Conservation (phyloP, 129 eudicot species). For the Silybum marianum region DNA sequence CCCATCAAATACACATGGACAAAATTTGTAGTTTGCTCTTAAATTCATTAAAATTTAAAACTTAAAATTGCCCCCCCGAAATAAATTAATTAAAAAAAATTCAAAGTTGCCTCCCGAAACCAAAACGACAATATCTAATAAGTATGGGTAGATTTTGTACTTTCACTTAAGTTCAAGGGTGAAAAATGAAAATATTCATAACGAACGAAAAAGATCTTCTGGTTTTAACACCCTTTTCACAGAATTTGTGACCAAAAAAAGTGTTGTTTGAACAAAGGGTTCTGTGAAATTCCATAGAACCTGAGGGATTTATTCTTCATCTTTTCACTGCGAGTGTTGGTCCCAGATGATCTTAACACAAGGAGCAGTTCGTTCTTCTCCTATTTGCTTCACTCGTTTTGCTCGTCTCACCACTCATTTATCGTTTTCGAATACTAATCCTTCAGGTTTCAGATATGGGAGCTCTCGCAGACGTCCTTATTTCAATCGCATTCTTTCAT, state of each 20-base stretch:
- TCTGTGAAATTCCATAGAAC: slow-evolving; percentile 13
- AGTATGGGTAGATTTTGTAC: not conserved
- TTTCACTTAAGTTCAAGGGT: slow-evolving; percentile 16
- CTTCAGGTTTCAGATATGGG: slow-evolving; percentile 37
- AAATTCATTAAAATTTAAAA: too few species aligned
- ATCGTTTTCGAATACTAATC: slow-evolving; percentile 9
- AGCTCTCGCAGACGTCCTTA: slow-evolving; percentile 23
- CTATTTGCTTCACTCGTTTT: slow-evolving; percentile 34
- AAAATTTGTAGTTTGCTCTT: too few species aligned
- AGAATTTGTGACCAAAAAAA: not conserved
- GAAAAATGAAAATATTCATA: slow-evolving; percentile 11
- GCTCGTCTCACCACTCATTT: slow-evolving; percentile 44
- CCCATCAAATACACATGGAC: too few species aligned
- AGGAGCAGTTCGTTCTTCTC: slow-evolving; percentile 49
- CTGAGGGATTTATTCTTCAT: not conserved
- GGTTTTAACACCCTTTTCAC: slow-evolving; percentile 2
- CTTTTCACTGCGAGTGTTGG: not conserved
- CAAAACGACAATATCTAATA: not conserved
- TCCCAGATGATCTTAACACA: slow-evolving; percentile 48
- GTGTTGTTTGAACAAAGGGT: slow-evolving; percentile 14
- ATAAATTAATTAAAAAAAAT: too few species aligned
- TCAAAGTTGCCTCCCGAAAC: too few species aligned
- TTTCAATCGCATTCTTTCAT: slow-evolving; percentile 29
- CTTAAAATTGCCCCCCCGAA: too few species aligned
- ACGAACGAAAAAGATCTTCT: slow-evolving; percentile 10